phyloP scores from a whole-genome alignment of 352 stramenopile genomes.

The Pythium scleroteichum region DNA sequence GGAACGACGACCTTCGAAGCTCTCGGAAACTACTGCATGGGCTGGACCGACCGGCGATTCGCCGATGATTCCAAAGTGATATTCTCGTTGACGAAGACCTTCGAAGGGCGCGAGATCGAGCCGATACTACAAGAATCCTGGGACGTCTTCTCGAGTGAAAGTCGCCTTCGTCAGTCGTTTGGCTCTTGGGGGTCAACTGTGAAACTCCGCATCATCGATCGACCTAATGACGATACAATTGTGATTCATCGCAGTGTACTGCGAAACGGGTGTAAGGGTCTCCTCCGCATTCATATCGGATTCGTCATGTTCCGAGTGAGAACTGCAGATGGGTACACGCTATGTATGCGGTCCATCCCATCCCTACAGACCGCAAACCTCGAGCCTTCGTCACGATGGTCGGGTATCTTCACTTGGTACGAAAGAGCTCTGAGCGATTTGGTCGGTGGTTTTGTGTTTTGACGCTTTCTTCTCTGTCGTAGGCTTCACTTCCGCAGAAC shows the following conservation, averaged over 20 bases:
- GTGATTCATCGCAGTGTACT: constrained; percentile 47
- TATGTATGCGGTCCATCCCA: constrained; percentile 52
- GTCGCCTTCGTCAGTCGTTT: constrained; percentile 18
- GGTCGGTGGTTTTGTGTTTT: constrained; percentile 19
- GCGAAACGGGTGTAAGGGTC: constrained; percentile 34
- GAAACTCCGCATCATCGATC: constrained; percentile 47
- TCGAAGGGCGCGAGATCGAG: constrained; percentile 38
- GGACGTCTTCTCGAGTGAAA: constrained; percentile 41
- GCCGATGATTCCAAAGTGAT: constrained; percentile 43
- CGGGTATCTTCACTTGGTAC: constrained; percentile 28
- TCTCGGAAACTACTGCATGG: constrained; percentile 30
- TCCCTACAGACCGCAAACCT: constrained; percentile 11
- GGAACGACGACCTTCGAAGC: constrained; percentile 9
- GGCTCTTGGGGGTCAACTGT: constrained; percentile 5
- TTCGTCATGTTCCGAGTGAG: constrained; percentile 69
- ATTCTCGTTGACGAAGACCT: constrained; percentile 67
- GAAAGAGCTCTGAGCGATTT: constrained; percentile 11
- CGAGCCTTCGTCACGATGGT: constrained; percentile 12
- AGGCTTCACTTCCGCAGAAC: constrained; percentile 25
- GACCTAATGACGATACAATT: constrained; percentile 62
- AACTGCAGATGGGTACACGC: constrained; percentile 53
- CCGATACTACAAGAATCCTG: constrained; percentile 53
- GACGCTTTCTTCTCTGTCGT: constrained; percentile 21
- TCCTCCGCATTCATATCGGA: constrained; percentile 43
- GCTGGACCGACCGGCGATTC: constrained; percentile 57